Percentiles rank a stretch among this genome's conserved stretches.
phyloP scores from a whole-genome alignment of 768 basidiomycete genomes.

The Kwoniella dendrophila region DNA sequence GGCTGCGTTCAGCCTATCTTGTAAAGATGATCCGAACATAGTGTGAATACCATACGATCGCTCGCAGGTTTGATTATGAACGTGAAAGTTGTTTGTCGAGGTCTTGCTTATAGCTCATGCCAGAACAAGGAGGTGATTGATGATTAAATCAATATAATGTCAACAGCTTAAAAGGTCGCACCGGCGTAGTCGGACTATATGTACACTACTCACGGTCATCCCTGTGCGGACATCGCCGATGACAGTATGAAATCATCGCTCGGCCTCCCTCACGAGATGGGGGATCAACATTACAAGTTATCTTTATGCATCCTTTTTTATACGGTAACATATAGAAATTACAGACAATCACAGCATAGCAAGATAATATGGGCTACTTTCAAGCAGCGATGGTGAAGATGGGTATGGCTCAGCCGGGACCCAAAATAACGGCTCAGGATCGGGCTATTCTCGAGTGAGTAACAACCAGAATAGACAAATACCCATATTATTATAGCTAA shows the following conservation, averaged over 20 bases:
- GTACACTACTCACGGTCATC: too few relatives aligned
- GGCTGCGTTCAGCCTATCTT: constrained; percentile 45
- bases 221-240: constrained; percentile 7
- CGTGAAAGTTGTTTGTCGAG: neutral
- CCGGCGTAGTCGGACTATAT: too few relatives aligned
- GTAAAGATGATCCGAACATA: constrained; percentile 26
- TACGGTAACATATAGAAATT: neutral
- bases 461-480: too few relatives aligned
- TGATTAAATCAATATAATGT: too few relatives aligned
- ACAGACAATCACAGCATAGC: constrained; percentile 3
- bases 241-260: too few relatives aligned
- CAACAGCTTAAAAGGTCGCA: too few relatives aligned
- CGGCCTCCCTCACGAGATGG: too few relatives aligned
- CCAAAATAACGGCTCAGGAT: constrained; percentile 91
- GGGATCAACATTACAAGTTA: too few relatives aligned
- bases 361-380: constrained; percentile 40
- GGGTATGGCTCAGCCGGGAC: constrained; percentile 57
- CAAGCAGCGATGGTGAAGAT: constrained; percentile 44
- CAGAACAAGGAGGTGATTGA: neutral
- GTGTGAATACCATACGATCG: neutral
- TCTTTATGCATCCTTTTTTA: neutral
- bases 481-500: too few relatives aligned
- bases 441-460: constrained; percentile 93
- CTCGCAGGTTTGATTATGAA: too few relatives aligned
- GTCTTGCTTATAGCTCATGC: neutral